Percentiles rank a stretch among this genome's conserved stretches.
phyloP scores from a whole-genome alignment of 2,329 filamentous ascomycete genomes.

The Coniosporium tulheliwenetii region DNA sequence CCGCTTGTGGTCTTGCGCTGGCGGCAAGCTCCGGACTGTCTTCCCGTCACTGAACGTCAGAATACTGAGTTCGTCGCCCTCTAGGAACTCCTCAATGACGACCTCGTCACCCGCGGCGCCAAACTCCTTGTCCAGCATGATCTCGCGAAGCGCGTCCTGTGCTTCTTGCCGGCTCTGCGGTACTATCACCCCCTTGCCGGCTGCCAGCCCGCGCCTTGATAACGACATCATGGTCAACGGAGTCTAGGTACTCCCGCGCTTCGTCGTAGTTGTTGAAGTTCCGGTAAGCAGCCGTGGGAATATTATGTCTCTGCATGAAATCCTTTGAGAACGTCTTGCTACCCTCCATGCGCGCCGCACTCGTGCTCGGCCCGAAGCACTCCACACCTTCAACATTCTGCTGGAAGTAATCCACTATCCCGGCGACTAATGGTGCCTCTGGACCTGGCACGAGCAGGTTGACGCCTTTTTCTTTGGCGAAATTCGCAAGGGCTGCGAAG shows the following conservation, averaged over 20 bases:
- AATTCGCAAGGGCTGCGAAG: slow-evolving; percentile 59
- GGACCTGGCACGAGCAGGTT: slow-evolving; percentile 83
- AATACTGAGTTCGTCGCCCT: slow-evolving; percentile 84
- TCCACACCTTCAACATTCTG: slow-evolving; percentile 37
- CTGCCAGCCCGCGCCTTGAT: slow-evolving; percentile 92
- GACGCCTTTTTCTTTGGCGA: slow-evolving; percentile 57
- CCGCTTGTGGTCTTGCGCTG: slow-evolving; percentile 93
- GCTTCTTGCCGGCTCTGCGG: slow-evolving; percentile 72
- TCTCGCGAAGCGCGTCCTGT: slow-evolving; percentile 63
- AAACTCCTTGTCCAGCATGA: slow-evolving; percentile 82
- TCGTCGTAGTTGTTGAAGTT: slow-evolving; percentile 45
- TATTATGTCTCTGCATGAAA: slow-evolving; percentile 83
- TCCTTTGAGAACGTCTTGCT: slow-evolving; percentile 97
- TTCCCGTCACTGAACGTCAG: slow-evolving; percentile 84
- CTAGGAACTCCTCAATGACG: slow-evolving; percentile 86
- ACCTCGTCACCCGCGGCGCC: slow-evolving; percentile 77
- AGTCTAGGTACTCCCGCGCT: slow-evolving; percentile 50
- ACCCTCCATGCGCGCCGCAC: slow-evolving; percentile 80
- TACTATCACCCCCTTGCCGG: slow-evolving; percentile 90
- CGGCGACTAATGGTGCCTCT: slow-evolving; percentile 84
- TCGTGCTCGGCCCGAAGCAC: slow-evolving; percentile 73
- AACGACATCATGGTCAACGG: slow-evolving; percentile 57
- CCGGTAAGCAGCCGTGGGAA: slow-evolving; percentile 80
- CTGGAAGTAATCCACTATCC: slow-evolving; percentile 72
- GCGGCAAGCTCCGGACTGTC: slow-evolving; percentile 66